Percentiles rank a stretch among this genome's conserved stretches.
These are phyloP conservation scores for Aspergillaceae sp. DNA, from an alignment of 2,329 filamentous ascomycete genomes.

Conservation along the genomic window DNA sequence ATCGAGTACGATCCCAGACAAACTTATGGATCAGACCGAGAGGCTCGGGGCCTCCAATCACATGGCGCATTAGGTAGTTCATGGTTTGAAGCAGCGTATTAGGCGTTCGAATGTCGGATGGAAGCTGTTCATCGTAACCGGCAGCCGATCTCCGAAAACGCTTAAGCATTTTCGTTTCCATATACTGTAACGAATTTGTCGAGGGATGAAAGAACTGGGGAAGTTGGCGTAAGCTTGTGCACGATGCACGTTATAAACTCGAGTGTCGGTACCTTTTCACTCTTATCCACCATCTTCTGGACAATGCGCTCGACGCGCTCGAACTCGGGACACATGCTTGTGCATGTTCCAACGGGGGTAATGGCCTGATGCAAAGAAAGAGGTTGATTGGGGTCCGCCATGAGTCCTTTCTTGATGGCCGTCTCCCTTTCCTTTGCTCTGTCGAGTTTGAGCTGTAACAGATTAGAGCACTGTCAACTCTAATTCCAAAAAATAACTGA, in stretches of 20 bases:
- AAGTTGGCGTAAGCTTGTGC: neutral
- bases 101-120: slow-evolving; percentile 56
- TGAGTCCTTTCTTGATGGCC: slow-evolving; percentile 46
- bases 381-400: slow-evolving; percentile 54
- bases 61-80: slow-evolving; percentile 41
- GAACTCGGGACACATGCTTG: slow-evolving; percentile 56
- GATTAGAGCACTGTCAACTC: neutral
- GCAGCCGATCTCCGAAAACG: slow-evolving; percentile 55
- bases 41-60: slow-evolving; percentile 44
- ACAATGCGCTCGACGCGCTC: slow-evolving; percentile 55
- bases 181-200: slow-evolving; percentile 24
- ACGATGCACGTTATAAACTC: neutral
- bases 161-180: slow-evolving; percentile 50
- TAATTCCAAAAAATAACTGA: slow-evolving; percentile 9
- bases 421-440: slow-evolving; percentile 43
- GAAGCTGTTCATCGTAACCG: slow-evolving; percentile 54
- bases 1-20: slow-evolving; percentile 58
- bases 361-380: slow-evolving; percentile 53
- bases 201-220: slow-evolving; percentile 27
- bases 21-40: slow-evolving; percentile 52
- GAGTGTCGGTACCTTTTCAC: slow-evolving; percentile 46
- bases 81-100: slow-evolving; percentile 38
- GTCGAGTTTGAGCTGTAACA: slow-evolving; percentile 39
- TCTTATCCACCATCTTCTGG: slow-evolving; percentile 52
- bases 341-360: slow-evolving; percentile 53